Evolutionary conservation across 495 filamentous ascomycete species (phyloP), one percentile per base, ranked within the genome.

Genomic region (Podospora pseudopauciseta): DNA sequence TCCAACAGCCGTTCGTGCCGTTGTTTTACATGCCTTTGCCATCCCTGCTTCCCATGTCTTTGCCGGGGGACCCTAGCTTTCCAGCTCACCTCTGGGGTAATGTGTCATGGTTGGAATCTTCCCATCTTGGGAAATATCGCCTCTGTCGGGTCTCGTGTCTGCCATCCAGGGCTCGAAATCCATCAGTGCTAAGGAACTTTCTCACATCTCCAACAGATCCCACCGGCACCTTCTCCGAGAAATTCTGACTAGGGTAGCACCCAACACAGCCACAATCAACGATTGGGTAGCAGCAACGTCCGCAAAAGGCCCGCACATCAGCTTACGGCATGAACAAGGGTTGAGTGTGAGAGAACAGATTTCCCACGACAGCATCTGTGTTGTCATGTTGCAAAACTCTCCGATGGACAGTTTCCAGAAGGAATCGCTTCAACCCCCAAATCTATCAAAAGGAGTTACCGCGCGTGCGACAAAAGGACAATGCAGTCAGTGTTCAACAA

Each of bases 221-320:
- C 61, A 63, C 30, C 11, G 59, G 59, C 5, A 30, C 39, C 2
- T 49, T 49, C 39, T 49, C 39, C 39, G 39, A 49, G 30, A 32
- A 49, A 20, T 32, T 2, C 26, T 18, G 30, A 18, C 26, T 32
- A 20, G 26, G 59, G 23, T 61, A 61, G 27, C 27, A 62, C 60
- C 26, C 61, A 49, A 32, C 61, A 63, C 61, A n/a, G 61, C 61
- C 61, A 63, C 61, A 18, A 11, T 63, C 49, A 9, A 44, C n/a
- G 27, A 63, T 63, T 61, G 27, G n/a, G 32, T 49, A 39, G 61
- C 28, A 63, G n/a, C 18, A 20, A 63, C 27, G 39, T 13, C 30
- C n/a, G 27, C 61, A 63, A 63, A 63, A 49, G 61, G 27, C 61
- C 61, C 61, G 32, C 61, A 49, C 30, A 63, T 63, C 28, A 63